Evolutionary conservation across 2,329 filamentous ascomycete genomes (phyloP).

Genomic region (Endothia cerciana): DNA sequence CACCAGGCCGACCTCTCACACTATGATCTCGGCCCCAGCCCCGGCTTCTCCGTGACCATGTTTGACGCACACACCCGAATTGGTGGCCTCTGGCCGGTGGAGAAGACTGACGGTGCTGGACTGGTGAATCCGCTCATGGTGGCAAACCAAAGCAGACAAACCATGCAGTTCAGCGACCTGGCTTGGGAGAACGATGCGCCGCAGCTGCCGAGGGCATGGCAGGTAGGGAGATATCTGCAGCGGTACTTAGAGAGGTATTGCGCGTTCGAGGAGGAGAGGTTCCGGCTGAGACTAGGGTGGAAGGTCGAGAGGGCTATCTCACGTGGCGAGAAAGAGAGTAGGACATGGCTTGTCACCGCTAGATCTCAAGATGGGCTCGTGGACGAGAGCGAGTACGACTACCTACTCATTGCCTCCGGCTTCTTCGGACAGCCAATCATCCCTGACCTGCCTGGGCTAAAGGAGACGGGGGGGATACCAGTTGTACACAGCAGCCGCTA

Average conservation of each 20-base stretch:
- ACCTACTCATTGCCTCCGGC: slow-evolving; percentile 73
- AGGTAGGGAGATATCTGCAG: slow-evolving; percentile 74
- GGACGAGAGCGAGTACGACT: slow-evolving; percentile 64
- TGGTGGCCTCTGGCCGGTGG: slow-evolving; percentile 77
- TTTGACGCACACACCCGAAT: slow-evolving; percentile 69
- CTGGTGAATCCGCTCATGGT: slow-evolving; percentile 69
- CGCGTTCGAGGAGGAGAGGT: slow-evolving; percentile 39
- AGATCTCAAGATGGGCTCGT: slow-evolving; percentile 41
- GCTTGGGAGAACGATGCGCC: slow-evolving; percentile 67
- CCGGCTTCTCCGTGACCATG: slow-evolving; percentile 66
- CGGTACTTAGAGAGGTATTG: slow-evolving; percentile 66
- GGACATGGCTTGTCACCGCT: slow-evolving; percentile 47
- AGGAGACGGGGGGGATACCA: slow-evolving; percentile 45
- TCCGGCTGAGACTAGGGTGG: slow-evolving; percentile 54
- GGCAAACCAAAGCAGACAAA: slow-evolving; percentile 77
- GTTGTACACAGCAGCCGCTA: slow-evolving; percentile 72
- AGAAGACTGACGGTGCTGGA: slow-evolving; percentile 51
- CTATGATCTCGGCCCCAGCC: slow-evolving; percentile 40
- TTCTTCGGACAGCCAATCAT: slow-evolving; percentile 71
- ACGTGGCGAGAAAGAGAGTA: slow-evolving; percentile 32
- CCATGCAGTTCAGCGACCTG: slow-evolving; percentile 72
- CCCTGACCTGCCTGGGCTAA: slow-evolving; percentile 45
- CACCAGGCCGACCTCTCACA: slow-evolving; percentile 47
- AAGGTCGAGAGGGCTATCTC: slow-evolving; percentile 48
- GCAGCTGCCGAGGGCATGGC: slow-evolving; percentile 75